Evolutionary conservation across 495 filamentous ascomycete genomes (phyloP).

Genomic region (Talaromyces borbonicus): DNA sequence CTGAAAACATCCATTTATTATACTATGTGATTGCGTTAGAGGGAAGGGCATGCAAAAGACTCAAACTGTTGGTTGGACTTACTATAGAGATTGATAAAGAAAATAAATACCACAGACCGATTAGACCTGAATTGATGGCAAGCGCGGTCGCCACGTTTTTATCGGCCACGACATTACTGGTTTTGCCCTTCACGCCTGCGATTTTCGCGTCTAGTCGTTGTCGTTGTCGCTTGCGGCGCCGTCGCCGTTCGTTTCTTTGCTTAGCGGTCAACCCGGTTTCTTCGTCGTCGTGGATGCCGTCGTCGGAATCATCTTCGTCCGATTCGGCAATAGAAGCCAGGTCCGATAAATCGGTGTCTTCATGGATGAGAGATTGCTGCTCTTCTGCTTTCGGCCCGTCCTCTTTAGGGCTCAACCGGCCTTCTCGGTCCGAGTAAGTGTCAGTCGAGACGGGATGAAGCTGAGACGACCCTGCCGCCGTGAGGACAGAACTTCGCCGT

Average conservation of each 20-base stretch:
- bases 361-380: slow-evolving; percentile 24
- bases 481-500: slow-evolving; percentile 49
- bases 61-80: slow-evolving; percentile 25
- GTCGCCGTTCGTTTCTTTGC: slow-evolving; percentile 56
- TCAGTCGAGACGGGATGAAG: slow-evolving; percentile 28
- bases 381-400: slow-evolving; percentile 26
- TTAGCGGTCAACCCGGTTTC: slow-evolving; percentile 73
- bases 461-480: slow-evolving; percentile 18
- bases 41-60: neutral
- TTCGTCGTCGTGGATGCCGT: slow-evolving; percentile 77
- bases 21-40: slow-evolving; percentile 46
- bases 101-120: slow-evolving; percentile 88
- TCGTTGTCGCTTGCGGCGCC: slow-evolving; percentile 53
- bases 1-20: slow-evolving; percentile 99
- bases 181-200: slow-evolving; percentile 37
- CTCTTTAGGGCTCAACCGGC: slow-evolving; percentile 25
- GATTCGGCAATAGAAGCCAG: slow-evolving; percentile 41
- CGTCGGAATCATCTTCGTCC: slow-evolving; percentile 48
- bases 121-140: slow-evolving; percentile 63
- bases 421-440: slow-evolving; percentile 27
- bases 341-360: slow-evolving; percentile 39
- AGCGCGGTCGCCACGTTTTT: slow-evolving; percentile 56
- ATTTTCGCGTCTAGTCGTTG: slow-evolving; percentile 67
- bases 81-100: slow-evolving; percentile 91
- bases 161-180: slow-evolving; percentile 39